phyloP scores from a whole-genome alignment of 805 yeast genomes.

The Candida suzukii region DNA sequence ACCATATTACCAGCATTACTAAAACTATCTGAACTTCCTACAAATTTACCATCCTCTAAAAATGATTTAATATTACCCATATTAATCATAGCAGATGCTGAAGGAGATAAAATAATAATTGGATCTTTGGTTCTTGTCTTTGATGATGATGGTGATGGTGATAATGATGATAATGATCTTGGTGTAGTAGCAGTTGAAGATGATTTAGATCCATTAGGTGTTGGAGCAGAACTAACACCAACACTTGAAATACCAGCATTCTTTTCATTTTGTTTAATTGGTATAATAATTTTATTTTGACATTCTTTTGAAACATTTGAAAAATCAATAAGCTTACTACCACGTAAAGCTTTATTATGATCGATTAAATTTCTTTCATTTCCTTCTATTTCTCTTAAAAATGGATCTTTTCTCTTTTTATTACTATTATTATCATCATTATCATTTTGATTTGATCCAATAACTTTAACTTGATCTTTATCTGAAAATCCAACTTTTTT shows the following conservation, averaged over 20 bases:
- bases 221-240: constrained; percentile 5
- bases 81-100: constrained; percentile 66
- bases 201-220: constrained; percentile 7
- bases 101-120: constrained; percentile 69
- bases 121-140: constrained; percentile 42
- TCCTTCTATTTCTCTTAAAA: constrained; percentile 35
- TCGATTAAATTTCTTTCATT: constrained; percentile 38
- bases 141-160: constrained; percentile 4
- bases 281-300: constrained; percentile 50
- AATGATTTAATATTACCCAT: constrained; percentile 61
- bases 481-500: constrained; percentile 5
- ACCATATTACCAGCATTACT: constrained; percentile 33
- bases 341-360: constrained; percentile 40
- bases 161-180: not conserved
- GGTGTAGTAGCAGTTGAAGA: not conserved
- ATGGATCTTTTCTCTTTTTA: constrained; percentile 38
- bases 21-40: constrained; percentile 32
- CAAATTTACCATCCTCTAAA: constrained; percentile 62
- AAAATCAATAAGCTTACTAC: constrained; percentile 60
- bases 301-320: constrained; percentile 60
- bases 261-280: constrained; percentile 30
- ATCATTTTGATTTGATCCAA: constrained; percentile 1
- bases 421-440: constrained; percentile 4
- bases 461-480: constrained; percentile 2
- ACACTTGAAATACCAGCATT: not conserved